phyloP scores from a whole-genome alignment of 805 yeast species.

The Saccharomycopsis vini region DNA sequence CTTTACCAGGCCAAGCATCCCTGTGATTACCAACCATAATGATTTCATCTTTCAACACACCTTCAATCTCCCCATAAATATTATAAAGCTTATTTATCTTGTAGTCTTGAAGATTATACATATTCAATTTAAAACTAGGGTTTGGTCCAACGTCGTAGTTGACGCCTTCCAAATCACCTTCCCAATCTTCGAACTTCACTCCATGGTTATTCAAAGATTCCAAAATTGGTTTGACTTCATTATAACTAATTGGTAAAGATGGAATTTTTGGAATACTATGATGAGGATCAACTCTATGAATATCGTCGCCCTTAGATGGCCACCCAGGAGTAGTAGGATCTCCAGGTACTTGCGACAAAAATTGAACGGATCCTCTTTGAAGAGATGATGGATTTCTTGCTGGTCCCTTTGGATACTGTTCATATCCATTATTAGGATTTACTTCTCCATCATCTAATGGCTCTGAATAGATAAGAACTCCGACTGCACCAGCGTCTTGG shows the following conservation, averaged over 20 bases:
- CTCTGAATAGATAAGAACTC: constrained; percentile 59
- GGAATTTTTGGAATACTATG: constrained; percentile 56
- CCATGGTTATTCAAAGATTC: constrained; percentile 53
- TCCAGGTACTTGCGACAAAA: constrained; percentile 54
- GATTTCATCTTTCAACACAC: constrained; percentile 42
- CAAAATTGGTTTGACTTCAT: constrained; percentile 56
- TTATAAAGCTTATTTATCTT: constrained; percentile 53
- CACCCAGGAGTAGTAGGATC: constrained; percentile 75
- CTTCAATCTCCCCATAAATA: constrained; percentile 53
- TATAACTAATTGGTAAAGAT: constrained; percentile 56
- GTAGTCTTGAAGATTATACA: constrained; percentile 54
- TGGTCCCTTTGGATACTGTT: constrained; percentile 66
- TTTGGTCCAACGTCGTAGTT: constrained; percentile 48
- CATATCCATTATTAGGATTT: constrained; percentile 46
- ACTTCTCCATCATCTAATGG: constrained; percentile 52
- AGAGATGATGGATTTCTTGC: constrained; percentile 71
- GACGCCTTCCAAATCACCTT: constrained; percentile 35
- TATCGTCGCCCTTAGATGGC: constrained; percentile 42
- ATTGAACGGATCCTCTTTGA: constrained; percentile 70
- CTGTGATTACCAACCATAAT: constrained; percentile 68
- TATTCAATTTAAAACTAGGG: constrained; percentile 36
- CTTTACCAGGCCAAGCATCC: constrained; percentile 74
- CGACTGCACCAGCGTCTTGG: constrained; percentile 59
- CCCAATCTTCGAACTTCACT: constrained; percentile 32
- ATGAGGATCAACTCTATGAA: constrained; percentile 41